Conservation (phyloP, 2,329 filamentous ascomycete species). For the Neonectria hederae region DNA sequence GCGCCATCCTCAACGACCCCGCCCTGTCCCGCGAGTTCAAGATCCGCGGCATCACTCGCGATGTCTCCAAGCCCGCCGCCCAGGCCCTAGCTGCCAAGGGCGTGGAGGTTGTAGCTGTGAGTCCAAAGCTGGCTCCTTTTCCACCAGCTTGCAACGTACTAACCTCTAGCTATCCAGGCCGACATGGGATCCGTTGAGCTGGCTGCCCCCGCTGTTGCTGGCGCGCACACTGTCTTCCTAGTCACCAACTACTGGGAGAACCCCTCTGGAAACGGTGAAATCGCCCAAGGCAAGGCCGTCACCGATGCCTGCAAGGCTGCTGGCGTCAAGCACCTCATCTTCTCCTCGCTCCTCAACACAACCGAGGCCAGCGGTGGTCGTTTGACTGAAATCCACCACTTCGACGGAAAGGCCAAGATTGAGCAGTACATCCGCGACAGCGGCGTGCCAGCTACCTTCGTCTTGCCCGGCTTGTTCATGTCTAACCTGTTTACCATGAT, state of each 20-base stretch:
- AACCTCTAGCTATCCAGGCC: slow-evolving; percentile 42
- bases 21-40: slow-evolving; percentile 55
- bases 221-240: slow-evolving; percentile 55
- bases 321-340: slow-evolving; percentile 57
- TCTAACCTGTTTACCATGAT: slow-evolving; percentile 53
- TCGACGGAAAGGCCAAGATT: slow-evolving; percentile 66
- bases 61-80: slow-evolving; percentile 52
- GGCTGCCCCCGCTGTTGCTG: slow-evolving; percentile 51
- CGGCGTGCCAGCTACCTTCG: slow-evolving; percentile 61
- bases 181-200: slow-evolving; percentile 52
- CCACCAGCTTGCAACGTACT: neutral
- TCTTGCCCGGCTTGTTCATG: slow-evolving; percentile 64
- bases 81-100: slow-evolving; percentile 51
- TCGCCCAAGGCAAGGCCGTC: slow-evolving; percentile 56
- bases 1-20: slow-evolving; percentile 56
- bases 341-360: slow-evolving; percentile 55
- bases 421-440: slow-evolving; percentile 64
- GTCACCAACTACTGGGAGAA: slow-evolving; percentile 53
- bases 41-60: slow-evolving; percentile 58
- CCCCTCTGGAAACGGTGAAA: slow-evolving; percentile 47
- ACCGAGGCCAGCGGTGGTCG: slow-evolving; percentile 50
- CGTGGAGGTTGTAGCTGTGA: slow-evolving; percentile 54
- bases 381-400: slow-evolving; percentile 56
- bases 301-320: slow-evolving; percentile 56
- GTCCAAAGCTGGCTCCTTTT: fast-evolving